Conservation (phyloP, 441 rosid genomes). For the Eruca vesicaria region DNA sequence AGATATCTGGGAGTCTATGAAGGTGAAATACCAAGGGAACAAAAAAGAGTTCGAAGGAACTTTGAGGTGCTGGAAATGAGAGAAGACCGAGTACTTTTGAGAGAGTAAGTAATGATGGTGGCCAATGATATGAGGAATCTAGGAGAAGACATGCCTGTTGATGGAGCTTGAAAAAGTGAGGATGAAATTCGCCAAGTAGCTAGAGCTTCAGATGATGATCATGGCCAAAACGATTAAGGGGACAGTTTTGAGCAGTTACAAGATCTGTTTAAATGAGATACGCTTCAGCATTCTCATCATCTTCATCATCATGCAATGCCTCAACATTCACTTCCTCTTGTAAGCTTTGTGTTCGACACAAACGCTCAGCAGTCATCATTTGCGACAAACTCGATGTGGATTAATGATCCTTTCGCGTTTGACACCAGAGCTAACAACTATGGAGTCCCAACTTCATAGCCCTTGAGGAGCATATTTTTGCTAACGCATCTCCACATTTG, state of each 20-base stretch:
- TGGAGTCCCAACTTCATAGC: constrained; percentile 47
- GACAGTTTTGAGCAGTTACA: constrained; percentile 71
- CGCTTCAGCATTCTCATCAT: constrained; percentile 36
- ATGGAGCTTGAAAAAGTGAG: too few species aligned
- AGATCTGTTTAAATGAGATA: constrained; percentile 66
- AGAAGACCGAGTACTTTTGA: too few species aligned
- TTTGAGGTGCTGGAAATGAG: too few species aligned
- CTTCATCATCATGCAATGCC: constrained; percentile 26
- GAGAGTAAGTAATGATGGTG: too few species aligned
- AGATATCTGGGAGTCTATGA: too few species aligned
- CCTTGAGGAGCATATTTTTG: background rate
- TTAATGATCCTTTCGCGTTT: constrained; percentile 34
- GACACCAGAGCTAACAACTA: constrained; percentile 35
- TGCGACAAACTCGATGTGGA: constrained; percentile 35
- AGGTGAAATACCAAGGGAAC: too few species aligned
- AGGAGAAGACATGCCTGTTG: too few species aligned
- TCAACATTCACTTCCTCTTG: constrained; percentile 39
- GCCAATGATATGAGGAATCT: too few species aligned
- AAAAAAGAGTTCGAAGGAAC: too few species aligned
- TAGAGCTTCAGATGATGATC: too few species aligned
- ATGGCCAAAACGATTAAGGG: constrained; percentile 39
- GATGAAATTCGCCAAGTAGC: too few species aligned
- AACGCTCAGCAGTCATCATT: constrained; percentile 23
- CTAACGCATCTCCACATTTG: constrained; percentile 23
- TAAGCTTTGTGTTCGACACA: constrained; percentile 38